phyloP scores from a whole-genome alignment of 371 early-diverging fungal genomes.

The Mucor piriformis region DNA sequence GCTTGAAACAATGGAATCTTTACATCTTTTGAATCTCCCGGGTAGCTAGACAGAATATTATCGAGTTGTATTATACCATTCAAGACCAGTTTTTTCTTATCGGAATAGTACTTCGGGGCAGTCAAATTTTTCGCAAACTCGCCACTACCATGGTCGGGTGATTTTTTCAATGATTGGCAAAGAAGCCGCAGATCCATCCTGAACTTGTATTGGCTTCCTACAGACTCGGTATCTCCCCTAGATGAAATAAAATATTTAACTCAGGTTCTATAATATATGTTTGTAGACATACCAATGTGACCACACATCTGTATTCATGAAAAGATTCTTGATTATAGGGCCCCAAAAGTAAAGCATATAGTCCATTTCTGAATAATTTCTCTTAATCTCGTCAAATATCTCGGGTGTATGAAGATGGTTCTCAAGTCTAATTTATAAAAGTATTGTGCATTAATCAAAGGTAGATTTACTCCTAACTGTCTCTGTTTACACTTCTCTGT shows the following conservation, averaged over 20 bases:
- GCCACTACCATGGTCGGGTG: neutral
- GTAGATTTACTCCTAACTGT: neutral
- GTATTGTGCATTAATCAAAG: neutral
- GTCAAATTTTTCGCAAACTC: neutral
- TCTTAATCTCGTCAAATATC: neutral
- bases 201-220: neutral
- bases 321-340: neutral
- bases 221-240: neutral
- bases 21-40: neutral
- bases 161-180: neutral
- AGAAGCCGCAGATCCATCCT: neutral
- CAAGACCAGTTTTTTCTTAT: neutral
- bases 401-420: neutral
- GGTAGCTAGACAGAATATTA: neutral
- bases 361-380: neutral
- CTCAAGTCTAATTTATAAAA: neutral
- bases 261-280: neutral
- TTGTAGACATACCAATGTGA: neutral
- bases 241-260: neutral
- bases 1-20: neutral
- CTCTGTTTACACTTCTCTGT: neutral
- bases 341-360: neutral
- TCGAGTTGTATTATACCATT: neutral
- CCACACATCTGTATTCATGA: neutral
- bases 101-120: neutral